A percentile compares a stretch with the other conserved stretches of the same genome.
Evolutionary conservation across 139 green algal genomes (phyloP).

Genomic region (Chlamydomonas incerta): DNA sequence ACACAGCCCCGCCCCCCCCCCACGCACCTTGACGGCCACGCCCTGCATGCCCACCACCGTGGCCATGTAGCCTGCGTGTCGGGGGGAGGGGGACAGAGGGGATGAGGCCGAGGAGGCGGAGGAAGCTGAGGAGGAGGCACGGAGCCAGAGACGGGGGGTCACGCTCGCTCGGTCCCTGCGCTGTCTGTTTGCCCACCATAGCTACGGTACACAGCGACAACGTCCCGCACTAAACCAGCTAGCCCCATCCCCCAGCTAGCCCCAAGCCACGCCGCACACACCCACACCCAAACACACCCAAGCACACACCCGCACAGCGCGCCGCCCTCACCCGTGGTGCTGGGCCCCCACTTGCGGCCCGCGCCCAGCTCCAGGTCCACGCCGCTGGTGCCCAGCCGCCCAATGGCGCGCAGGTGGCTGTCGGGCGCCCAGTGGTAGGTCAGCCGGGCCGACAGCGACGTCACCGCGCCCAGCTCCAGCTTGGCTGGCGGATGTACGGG

Average conservation of each 20-base stretch:
- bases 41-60: slow-evolving; percentile 31
- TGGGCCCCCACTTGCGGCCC: slow-evolving; percentile 20
- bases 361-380: slow-evolving; percentile 66
- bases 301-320: too few relatives aligned
- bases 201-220: too few relatives aligned
- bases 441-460: slow-evolving; percentile 33
- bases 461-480: slow-evolving; percentile 57
- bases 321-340: slow-evolving; percentile 3
- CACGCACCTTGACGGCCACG: slow-evolving; percentile 38
- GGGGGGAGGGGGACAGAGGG: too few relatives aligned
- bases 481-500: slow-evolving; percentile 44
- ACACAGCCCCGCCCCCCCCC: not conserved
- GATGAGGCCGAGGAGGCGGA: too few relatives aligned
- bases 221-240: too few relatives aligned
- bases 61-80: slow-evolving; percentile 24
- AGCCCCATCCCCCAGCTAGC: too few relatives aligned
- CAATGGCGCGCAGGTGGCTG: slow-evolving; percentile 31
- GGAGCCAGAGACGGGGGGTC: too few relatives aligned
- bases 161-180: too few relatives aligned
- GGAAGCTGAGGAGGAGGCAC: too few relatives aligned
- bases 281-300: too few relatives aligned
- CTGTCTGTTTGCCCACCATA: too few relatives aligned
- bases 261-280: too few relatives aligned
- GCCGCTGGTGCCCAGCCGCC: slow-evolving; percentile 52
- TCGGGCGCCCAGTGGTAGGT: slow-evolving; percentile 4